phyloP scores from a whole-genome alignment of 352 stramenopile species.

The Globisporangium ultimum region DNA sequence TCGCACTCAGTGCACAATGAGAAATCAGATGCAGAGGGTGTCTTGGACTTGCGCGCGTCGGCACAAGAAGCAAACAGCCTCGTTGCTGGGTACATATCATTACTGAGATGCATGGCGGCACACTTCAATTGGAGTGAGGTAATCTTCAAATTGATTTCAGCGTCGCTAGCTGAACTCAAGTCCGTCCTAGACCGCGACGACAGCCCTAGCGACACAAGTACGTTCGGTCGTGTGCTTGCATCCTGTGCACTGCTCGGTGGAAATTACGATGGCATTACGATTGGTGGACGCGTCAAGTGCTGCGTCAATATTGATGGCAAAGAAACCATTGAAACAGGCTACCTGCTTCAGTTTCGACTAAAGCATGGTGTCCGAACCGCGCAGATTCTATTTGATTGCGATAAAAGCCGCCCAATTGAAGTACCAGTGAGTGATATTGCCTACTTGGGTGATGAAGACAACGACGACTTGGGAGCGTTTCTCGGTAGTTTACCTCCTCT shows the following conservation, averaged over 20 bases:
- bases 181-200: neutral
- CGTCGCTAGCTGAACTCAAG: conserved; percentile 10
- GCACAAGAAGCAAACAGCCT: conserved; percentile 41
- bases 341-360: conserved; percentile 48
- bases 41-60: conserved; percentile 42
- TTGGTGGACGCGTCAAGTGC: conserved; percentile 63
- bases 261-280: conserved; percentile 37
- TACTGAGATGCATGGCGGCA: conserved; percentile 33
- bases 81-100: conserved; percentile 37
- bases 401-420: conserved; percentile 44
- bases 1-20: neutral
- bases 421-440: conserved; percentile 50
- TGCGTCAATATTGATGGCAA: conserved; percentile 75
- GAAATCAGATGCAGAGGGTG: neutral
- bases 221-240: conserved; percentile 27
- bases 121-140: conserved; percentile 29
- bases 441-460: conserved; percentile 37
- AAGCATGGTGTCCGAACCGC: conserved; percentile 37
- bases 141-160: conserved; percentile 25
- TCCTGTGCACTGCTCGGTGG: conserved; percentile 56
- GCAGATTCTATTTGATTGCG: conserved; percentile 67
- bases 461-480: conserved; percentile 35
- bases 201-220: neutral
- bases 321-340: conserved; percentile 68
- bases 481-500: conserved; percentile 24